phyloP scores from a whole-genome alignment of 805 yeast species.

The Barnettozyma vustinii region DNA sequence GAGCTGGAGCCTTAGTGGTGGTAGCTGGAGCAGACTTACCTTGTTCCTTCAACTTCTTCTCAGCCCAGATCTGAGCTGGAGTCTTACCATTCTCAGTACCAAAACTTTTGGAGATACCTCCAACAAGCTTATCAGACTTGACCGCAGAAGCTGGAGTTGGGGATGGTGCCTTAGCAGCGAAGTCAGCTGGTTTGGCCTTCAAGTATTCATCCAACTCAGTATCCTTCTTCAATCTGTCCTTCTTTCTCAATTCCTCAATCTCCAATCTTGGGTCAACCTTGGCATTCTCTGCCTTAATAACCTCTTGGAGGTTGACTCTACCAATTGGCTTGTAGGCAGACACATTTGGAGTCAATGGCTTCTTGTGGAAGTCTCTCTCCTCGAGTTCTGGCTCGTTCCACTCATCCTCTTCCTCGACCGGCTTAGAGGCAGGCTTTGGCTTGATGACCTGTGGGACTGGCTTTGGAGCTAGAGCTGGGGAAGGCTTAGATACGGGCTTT shows the following conservation, averaged over 20 bases:
- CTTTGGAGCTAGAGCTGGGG: conserved; percentile 21
- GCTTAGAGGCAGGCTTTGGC: conserved; percentile 13
- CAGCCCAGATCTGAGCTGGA: conserved; percentile 96
- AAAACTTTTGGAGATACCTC: conserved; percentile 55
- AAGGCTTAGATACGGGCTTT: conserved; percentile 23
- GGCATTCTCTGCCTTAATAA: conserved; percentile 37
- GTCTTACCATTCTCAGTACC: conserved; percentile 75
- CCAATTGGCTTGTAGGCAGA: conserved; percentile 60
- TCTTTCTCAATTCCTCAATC: conserved; percentile 30
- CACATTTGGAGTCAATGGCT: conserved; percentile 37
- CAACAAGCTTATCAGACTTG: conserved; percentile 38
- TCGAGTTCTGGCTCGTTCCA: conserved; percentile 42
- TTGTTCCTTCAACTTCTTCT: conserved; percentile 49
- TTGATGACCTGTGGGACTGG: conserved; percentile 20
- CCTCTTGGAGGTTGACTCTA: conserved; percentile 44
- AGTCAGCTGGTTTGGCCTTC: conserved; percentile 30
- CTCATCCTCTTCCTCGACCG: conserved; percentile 32
- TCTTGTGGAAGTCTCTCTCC: conserved; percentile 44
- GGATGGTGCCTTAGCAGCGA: conserved; percentile 19
- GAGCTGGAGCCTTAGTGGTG: conserved; percentile 21
- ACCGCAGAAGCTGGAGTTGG: conserved; percentile 17
- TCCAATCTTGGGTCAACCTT: conserved; percentile 40
- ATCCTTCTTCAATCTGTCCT: conserved; percentile 31
- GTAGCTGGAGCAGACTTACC: conserved; percentile 23
- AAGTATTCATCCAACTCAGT: conserved; percentile 30